Percentiles rank a stretch among this genome's conserved stretches.
Conservation (phyloP, 2,329 filamentous ascomycete species). For the Thelonectria rubi region DNA sequence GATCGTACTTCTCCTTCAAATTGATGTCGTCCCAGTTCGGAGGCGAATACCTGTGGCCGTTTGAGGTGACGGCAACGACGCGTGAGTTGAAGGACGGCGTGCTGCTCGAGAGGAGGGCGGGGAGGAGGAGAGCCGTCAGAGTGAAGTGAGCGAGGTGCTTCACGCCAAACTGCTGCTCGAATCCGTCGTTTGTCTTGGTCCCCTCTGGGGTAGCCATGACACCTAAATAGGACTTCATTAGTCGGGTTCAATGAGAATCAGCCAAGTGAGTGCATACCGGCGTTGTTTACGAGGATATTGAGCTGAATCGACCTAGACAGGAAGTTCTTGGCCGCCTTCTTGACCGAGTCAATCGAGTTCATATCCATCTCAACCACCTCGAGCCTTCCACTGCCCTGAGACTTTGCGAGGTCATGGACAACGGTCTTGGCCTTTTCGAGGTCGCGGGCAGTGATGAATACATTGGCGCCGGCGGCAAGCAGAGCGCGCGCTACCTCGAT, state of each 20-base stretch:
- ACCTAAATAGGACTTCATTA: slow-evolving; percentile 13
- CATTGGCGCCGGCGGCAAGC: slow-evolving; percentile 52
- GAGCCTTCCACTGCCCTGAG: slow-evolving; percentile 37
- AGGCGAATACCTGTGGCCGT: slow-evolving; percentile 49
- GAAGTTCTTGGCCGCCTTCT: slow-evolving; percentile 34
- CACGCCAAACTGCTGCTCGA: slow-evolving; percentile 60
- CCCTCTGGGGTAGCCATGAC: slow-evolving; percentile 51
- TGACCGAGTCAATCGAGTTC: slow-evolving; percentile 45
- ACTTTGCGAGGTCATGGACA: slow-evolving; percentile 28
- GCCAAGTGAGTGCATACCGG: slow-evolving; percentile 38
- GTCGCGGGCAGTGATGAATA: slow-evolving; percentile 55
- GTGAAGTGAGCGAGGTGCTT: slow-evolving; percentile 58
- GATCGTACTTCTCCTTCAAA: slow-evolving; percentile 48
- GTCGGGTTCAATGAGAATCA: background rate
- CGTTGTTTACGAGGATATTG: slow-evolving; percentile 53
- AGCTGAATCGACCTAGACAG: slow-evolving; percentile 30
- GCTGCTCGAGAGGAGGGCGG: slow-evolving; percentile 50
- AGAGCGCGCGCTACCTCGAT: slow-evolving; percentile 55
- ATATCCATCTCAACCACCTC: slow-evolving; percentile 48
- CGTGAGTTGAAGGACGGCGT: slow-evolving; percentile 53
- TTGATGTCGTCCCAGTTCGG: slow-evolving; percentile 53
- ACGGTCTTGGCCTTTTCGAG: slow-evolving; percentile 42
- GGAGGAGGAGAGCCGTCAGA: slow-evolving; percentile 58
- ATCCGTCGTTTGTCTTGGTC: slow-evolving; percentile 52
- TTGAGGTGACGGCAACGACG: slow-evolving; percentile 56